phyloP scores from a whole-genome alignment of 2,329 filamentous ascomycete genomes.

The Curvularia verruculosa region DNA sequence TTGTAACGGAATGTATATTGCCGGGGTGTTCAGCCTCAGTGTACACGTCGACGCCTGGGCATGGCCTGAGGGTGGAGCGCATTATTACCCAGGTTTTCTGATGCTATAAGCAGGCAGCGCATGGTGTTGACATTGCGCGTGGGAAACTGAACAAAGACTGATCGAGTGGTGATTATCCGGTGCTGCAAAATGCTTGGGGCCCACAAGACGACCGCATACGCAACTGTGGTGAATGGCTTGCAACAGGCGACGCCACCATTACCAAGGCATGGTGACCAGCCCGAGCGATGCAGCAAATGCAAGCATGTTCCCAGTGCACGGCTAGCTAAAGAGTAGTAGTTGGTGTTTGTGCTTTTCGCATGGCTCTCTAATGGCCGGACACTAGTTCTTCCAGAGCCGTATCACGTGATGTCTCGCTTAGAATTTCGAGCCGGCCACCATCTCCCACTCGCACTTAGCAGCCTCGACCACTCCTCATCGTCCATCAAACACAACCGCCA shows the following conservation, averaged over 20 bases:
- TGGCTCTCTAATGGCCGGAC: slow-evolving; percentile 5
- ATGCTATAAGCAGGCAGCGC: background rate
- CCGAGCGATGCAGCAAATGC: background rate
- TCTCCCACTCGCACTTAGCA: slow-evolving; percentile 9
- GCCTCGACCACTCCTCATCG: slow-evolving; percentile 27
- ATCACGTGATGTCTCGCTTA: slow-evolving; percentile 10
- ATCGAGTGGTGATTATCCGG: background rate
- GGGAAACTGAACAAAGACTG: background rate
- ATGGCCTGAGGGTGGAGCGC: background rate
- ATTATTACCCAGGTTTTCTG: background rate
- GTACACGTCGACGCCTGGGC: background rate
- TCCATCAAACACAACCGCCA: slow-evolving; percentile 52
- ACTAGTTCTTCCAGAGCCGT: slow-evolving; percentile 16
- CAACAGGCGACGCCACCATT: background rate
- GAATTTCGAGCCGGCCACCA: slow-evolving; percentile 14
- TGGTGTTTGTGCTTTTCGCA: background rate
- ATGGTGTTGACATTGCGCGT: background rate
- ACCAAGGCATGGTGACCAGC: no score
- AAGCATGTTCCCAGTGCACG: background rate
- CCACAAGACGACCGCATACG: background rate
- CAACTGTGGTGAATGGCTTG: background rate
- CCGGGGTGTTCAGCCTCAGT: background rate
- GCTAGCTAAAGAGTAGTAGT: background rate
- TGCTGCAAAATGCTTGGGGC: background rate
- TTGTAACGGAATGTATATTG: background rate